A percentile compares a stretch with the other conserved stretches of the same genome.
Conservation (phyloP, 2,329 filamentous ascomycete genomes). For the Hypocrella siamensis region DNA sequence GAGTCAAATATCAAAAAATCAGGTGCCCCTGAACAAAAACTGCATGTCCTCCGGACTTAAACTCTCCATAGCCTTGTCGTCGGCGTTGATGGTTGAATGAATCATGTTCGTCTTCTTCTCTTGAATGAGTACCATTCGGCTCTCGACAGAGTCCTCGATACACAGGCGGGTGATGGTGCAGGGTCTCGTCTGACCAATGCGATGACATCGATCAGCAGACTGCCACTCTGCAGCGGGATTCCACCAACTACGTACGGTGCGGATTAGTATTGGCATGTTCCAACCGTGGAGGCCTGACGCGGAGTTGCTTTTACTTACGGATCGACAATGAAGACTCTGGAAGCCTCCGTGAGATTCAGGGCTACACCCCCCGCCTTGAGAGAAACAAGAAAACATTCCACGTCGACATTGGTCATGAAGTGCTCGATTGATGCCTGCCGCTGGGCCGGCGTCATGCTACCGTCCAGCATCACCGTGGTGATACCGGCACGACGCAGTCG, state of each 20-base stretch:
- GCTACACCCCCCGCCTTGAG: slow-evolving; percentile 94
- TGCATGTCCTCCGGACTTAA: slow-evolving; percentile 85
- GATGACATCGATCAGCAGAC: slow-evolving; percentile 82
- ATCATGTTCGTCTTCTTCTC: slow-evolving; percentile 99
- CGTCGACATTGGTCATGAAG: slow-evolving; percentile 89
- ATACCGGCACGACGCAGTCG: slow-evolving; percentile 91
- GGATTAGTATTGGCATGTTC: not conserved
- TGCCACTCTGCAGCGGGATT: slow-evolving; percentile 99
- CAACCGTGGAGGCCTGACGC: not conserved
- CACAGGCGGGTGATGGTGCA: slow-evolving; percentile 89
- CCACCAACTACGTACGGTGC: slow-evolving; percentile 58
- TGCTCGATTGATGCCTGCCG: slow-evolving; percentile 88
- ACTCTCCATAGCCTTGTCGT: slow-evolving; percentile 80
- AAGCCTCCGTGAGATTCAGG: slow-evolving; percentile 87
- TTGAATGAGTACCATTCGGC: slow-evolving; percentile 84
- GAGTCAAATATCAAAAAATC: too few relatives aligned
- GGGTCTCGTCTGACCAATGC: slow-evolving; percentile 86
- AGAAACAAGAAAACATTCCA: slow-evolving; percentile 92
- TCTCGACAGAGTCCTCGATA: slow-evolving; percentile 95
- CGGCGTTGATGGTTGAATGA: slow-evolving; percentile 87
- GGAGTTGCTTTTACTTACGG: slow-evolving; percentile 45
- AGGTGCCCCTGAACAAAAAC: slow-evolving; percentile 72
- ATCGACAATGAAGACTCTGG: slow-evolving; percentile 88
- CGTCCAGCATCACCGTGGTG: slow-evolving; percentile 95
- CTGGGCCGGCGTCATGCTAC: slow-evolving; percentile 89